Conservation (phyloP, 148 eudicot species). For the Camellia japonica region DNA sequence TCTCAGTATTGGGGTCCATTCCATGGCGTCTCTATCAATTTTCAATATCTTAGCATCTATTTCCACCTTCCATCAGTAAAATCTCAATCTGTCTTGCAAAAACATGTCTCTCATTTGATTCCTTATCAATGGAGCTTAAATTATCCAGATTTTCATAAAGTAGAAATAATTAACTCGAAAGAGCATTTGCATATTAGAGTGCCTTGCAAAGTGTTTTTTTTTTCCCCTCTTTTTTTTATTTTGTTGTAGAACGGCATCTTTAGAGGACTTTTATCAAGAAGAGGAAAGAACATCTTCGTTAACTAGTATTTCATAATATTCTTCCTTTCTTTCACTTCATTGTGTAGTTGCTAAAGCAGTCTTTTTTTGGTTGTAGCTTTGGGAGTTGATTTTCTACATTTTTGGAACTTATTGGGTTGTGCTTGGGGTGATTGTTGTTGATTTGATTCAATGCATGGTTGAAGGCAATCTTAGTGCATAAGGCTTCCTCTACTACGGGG, state of each 20-base stretch:
- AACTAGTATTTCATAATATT: background rate
- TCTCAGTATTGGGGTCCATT: background rate
- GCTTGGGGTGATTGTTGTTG: background rate
- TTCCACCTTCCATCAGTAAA: background rate
- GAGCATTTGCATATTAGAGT: background rate
- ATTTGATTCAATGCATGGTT: background rate
- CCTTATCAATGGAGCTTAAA: no score
- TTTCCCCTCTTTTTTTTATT: background rate
- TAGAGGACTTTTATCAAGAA: background rate
- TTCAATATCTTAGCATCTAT: background rate
- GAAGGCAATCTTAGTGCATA: background rate
- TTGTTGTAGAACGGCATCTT: background rate
- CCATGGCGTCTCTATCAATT: background rate
- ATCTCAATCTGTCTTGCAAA: background rate
- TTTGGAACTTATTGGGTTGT: background rate
- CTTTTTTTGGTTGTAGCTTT: background rate
- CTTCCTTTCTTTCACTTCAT: background rate
- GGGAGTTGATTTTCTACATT: background rate
- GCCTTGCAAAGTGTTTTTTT: background rate
- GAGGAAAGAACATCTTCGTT: background rate
- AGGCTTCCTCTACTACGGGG: no score
- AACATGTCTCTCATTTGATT: background rate
- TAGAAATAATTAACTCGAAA: no score
- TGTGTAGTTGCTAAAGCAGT: background rate
- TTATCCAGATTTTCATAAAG: no score